These are phyloP conservation scores for Dendrostoma leiphaemia DNA, from an alignment of 2,329 filamentous ascomycete genomes.

Conservation along the genomic window DNA sequence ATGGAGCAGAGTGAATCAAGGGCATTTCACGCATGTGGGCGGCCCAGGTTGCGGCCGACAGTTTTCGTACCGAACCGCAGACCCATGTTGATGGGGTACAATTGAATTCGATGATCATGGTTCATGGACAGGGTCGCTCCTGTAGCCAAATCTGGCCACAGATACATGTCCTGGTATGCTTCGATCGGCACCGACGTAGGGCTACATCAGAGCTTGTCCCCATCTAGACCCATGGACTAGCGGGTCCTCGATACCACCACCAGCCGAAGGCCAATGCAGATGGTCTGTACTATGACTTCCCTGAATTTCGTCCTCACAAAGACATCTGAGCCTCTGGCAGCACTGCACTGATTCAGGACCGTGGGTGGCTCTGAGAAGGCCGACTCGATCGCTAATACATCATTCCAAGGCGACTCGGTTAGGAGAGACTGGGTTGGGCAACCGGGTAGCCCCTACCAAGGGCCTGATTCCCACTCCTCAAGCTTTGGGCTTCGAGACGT, in stretches of 20 bases:
- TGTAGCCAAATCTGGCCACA: slow-evolving; percentile 14
- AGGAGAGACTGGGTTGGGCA: slow-evolving; percentile 6
- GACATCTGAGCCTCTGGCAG: slow-evolving; percentile 4
- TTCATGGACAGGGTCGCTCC: slow-evolving; percentile 35
- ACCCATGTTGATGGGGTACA: slow-evolving; percentile 21
- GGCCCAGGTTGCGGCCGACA: slow-evolving; percentile 8
- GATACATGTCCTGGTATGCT: not conserved
- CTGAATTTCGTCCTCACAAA: slow-evolving; percentile 22
- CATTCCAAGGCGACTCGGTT: slow-evolving; percentile 18
- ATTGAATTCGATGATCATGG: slow-evolving; percentile 35
- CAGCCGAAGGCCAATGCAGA: not conserved
- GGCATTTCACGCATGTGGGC: not conserved
- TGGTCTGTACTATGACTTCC: not conserved
- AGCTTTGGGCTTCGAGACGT: not conserved
- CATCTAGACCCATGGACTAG: not conserved
- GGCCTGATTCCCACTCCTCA: not conserved
- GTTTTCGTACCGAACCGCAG: slow-evolving; percentile 23
- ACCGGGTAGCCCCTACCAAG: not conserved
- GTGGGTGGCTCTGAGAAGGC: slow-evolving; percentile 28
- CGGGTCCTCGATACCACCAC: not conserved
- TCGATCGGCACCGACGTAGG: slow-evolving; percentile 4
- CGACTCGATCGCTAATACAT: slow-evolving; percentile 51
- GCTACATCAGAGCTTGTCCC: slow-evolving; percentile 7
- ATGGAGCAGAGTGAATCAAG: no score
- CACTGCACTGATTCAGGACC: slow-evolving; percentile 15